Percentiles rank a stretch among this genome's conserved stretches.
phyloP scores from a whole-genome alignment of 306 rosid species.

The Dalbergia oliveri region DNA sequence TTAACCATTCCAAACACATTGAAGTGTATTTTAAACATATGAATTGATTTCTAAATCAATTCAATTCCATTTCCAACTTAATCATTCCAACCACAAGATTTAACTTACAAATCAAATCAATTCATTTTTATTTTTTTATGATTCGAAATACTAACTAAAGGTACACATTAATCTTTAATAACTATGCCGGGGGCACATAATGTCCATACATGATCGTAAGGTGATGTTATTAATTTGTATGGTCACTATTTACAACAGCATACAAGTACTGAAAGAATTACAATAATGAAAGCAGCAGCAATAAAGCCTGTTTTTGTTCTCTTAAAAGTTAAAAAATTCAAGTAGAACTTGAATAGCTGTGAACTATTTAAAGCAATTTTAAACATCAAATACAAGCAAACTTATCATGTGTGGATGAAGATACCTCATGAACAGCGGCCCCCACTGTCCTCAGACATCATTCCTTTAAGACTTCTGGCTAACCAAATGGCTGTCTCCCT shows the following conservation, averaged over 20 bases:
- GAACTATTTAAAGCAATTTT: slow-evolving; percentile 48
- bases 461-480: slow-evolving; percentile 96
- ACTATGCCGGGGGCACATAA: slow-evolving; percentile 12
- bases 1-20: too few species aligned
- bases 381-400: slow-evolving; percentile 47
- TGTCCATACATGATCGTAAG: slow-evolving; percentile 46
- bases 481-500: slow-evolving; percentile 99
- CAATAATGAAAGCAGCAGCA: slow-evolving; percentile 47
- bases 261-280: slow-evolving; percentile 73
- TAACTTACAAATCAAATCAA: too few species aligned
- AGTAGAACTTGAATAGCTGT: slow-evolving; percentile 57
- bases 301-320: slow-evolving; percentile 45
- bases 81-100: too few species aligned
- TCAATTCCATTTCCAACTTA: too few species aligned
- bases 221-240: slow-evolving; percentile 59
- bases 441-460: slow-evolving; percentile 81
- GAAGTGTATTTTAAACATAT: too few species aligned
- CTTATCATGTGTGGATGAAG: slow-evolving; percentile 43
- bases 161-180: slow-evolving; percentile 21
- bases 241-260: slow-evolving; percentile 86
- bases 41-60: too few species aligned
- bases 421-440: slow-evolving; percentile 65
- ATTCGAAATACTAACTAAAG: background rate
- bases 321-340: slow-evolving; percentile 51
- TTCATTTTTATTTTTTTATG: too few species aligned